phyloP scores from a whole-genome alignment of 306 rosid genomes.

The Prinsepia uniflora region DNA sequence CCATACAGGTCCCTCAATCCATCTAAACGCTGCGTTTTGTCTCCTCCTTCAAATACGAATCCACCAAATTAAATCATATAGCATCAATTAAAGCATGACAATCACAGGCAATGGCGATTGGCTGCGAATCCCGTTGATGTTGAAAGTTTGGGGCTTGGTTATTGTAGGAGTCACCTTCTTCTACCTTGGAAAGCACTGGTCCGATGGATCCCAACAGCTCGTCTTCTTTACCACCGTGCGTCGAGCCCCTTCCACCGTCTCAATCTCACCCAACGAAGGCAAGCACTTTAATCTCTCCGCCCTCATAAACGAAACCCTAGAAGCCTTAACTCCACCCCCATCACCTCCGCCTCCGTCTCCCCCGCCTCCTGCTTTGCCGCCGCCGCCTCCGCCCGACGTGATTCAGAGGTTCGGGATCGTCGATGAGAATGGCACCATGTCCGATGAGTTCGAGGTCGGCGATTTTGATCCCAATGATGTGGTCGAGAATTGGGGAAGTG shows the following conservation, averaged over 20 bases:
- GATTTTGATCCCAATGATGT: slow-evolving; percentile 52
- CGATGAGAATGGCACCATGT: slow-evolving; percentile 79
- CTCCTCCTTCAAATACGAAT: background rate
- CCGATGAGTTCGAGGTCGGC: slow-evolving; percentile 75
- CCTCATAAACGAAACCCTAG: slow-evolving; percentile 32
- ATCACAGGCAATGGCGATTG: slow-evolving; percentile 35
- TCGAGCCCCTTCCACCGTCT: slow-evolving; percentile 34
- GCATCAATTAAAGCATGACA: slow-evolving; percentile 31
- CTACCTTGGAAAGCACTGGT: slow-evolving; percentile 75
- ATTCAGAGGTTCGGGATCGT: slow-evolving; percentile 64
- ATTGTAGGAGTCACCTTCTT: slow-evolving; percentile 53
- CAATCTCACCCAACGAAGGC: slow-evolving; percentile 58
- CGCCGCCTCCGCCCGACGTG: slow-evolving; percentile 22
- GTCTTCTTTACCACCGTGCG: slow-evolving; percentile 47
- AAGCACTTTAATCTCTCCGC: slow-evolving; percentile 42
- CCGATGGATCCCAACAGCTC: slow-evolving; percentile 68
- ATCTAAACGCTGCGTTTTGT: slow-evolving; percentile 2
- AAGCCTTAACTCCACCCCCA: slow-evolving; percentile 14
- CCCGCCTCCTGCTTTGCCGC: slow-evolving; percentile 13
- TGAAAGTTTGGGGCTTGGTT: slow-evolving; percentile 45
- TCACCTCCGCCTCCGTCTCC: slow-evolving; percentile 12
- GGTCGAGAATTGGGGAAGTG: slow-evolving; percentile 70
- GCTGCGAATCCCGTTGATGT: slow-evolving; percentile 26
- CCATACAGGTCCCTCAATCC: background rate
- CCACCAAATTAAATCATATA: background rate